phyloP scores from a whole-genome alignment of 805 yeast genomes.

The Cyberlindnera mycetangii region DNA sequence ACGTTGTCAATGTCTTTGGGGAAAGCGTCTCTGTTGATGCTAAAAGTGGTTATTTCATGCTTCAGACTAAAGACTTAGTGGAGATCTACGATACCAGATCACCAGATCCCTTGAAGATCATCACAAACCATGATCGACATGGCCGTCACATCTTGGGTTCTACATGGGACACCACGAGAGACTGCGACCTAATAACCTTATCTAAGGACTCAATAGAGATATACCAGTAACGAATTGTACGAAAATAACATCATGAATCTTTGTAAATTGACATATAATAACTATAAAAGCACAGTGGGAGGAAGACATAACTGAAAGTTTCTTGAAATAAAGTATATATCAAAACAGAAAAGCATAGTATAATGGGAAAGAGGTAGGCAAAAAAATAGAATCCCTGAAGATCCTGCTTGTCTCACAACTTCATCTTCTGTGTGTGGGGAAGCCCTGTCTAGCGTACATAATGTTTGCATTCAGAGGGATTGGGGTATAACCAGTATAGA shows the following conservation, averaged over 20 bases:
- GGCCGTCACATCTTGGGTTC: conserved; percentile 11
- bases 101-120: conserved; percentile 9
- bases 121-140: conserved; percentile 10
- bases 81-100: conserved; percentile 8
- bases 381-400: neutral
- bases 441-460: no score
- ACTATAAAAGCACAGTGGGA: neutral
- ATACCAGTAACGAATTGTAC: conserved; percentile 1
- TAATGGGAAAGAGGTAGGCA: neutral
- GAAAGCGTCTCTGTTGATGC: conserved; percentile 3
- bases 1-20: conserved; percentile 14
- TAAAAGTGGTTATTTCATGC: conserved; percentile 1
- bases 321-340: neutral
- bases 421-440: no score
- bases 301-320: neutral
- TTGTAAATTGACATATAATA: neutral
- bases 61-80: conserved; percentile 10
- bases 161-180: conserved; percentile 2
- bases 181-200: neutral
- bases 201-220: conserved; percentile 4
- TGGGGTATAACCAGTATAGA: neutral
- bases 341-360: neutral
- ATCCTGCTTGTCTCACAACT: neutral
- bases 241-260: neutral
- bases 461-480: no score